phyloP scores from a whole-genome alignment of 2,329 filamentous ascomycete genomes.

The Diplocarpon mali region DNA sequence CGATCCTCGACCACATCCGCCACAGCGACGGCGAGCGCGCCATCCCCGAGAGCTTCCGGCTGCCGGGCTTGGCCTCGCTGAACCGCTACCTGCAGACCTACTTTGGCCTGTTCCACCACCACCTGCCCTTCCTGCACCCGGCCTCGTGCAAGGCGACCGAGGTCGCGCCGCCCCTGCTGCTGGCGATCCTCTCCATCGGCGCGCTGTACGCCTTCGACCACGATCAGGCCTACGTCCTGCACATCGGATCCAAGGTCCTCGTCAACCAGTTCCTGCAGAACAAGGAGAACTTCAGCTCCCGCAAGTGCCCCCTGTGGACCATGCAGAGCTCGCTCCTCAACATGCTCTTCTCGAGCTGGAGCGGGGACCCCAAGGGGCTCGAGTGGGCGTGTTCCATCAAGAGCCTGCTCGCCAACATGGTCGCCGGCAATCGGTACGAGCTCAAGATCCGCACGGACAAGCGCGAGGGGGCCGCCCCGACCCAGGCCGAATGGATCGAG shows the following conservation, averaged over 20 bases:
- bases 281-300: slow-evolving; percentile 96
- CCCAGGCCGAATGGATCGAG: slow-evolving; percentile 84
- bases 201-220: slow-evolving; percentile 95
- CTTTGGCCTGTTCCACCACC: slow-evolving; percentile 94
- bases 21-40: slow-evolving; percentile 69
- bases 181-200: slow-evolving; percentile 89
- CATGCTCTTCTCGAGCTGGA: slow-evolving; percentile 99
- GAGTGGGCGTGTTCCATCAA: slow-evolving; percentile 99
- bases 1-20: slow-evolving; percentile 79
- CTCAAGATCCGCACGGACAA: slow-evolving; percentile 86
- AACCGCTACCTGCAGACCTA: slow-evolving; percentile 93
- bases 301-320: slow-evolving; percentile 94
- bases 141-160: slow-evolving; percentile 76
- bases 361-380: slow-evolving; percentile 89
- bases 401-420: slow-evolving; percentile 96
- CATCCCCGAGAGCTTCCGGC: slow-evolving; percentile 78
- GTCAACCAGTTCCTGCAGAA: slow-evolving; percentile 96
- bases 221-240: slow-evolving; percentile 91
- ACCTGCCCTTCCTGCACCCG: slow-evolving; percentile 89
- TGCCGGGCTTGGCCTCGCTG: slow-evolving; percentile 68
- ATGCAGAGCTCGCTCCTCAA: slow-evolving; percentile 96
- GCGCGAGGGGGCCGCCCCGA: slow-evolving; percentile 64
- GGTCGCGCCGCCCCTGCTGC: slow-evolving; percentile 69
- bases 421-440: slow-evolving; percentile 93
- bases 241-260: slow-evolving; percentile 94